Conservation (phyloP, 2,329 filamentous ascomycete genomes). For the Dactylellina drechsleri region DNA sequence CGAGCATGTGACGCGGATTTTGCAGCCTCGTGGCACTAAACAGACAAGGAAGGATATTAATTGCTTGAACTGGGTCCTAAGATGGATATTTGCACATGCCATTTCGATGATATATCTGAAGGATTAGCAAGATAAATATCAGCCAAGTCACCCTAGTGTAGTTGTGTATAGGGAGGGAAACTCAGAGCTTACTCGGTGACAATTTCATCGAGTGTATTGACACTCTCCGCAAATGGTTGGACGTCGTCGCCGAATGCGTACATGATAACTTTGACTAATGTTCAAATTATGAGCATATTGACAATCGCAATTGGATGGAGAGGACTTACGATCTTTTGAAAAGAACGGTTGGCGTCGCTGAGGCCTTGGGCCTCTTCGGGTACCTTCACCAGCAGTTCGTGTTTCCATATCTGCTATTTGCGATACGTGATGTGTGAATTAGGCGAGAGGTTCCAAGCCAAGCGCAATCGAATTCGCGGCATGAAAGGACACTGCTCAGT, state of each 20-base stretch:
- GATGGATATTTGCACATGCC: slow-evolving; percentile 5
- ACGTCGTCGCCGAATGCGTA: slow-evolving; percentile 82
- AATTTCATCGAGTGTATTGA: slow-evolving; percentile 91
- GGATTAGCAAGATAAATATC: not conserved
- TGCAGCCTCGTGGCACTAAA: slow-evolving; percentile 72
- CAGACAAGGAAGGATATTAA: not conserved
- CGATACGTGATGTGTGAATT: not conserved
- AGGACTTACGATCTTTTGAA: slow-evolving; percentile 73
- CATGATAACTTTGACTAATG: slow-evolving; percentile 75
- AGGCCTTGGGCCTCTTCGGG: slow-evolving; percentile 56
- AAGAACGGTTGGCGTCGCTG: slow-evolving; percentile 74
- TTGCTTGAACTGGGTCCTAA: not conserved
- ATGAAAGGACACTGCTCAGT: no score
- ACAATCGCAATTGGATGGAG: slow-evolving; percentile 4
- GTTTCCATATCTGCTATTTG: slow-evolving; percentile 48
- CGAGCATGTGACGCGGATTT: slow-evolving; percentile 85
- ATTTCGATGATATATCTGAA: slow-evolving; percentile 40
- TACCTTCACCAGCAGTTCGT: slow-evolving; percentile 54
- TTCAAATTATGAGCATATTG: slow-evolving; percentile 52
- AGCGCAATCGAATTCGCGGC: no score
- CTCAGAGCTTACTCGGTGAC: slow-evolving; percentile 93
- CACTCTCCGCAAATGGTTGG: slow-evolving; percentile 81
- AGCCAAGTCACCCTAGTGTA: not conserved
- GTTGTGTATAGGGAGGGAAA: slow-evolving; percentile 60
- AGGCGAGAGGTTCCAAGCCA: no score